Base-by-base conservation (phyloP, 495 filamentous ascomycete genomes). In the Penicillium goetzii region DNA sequence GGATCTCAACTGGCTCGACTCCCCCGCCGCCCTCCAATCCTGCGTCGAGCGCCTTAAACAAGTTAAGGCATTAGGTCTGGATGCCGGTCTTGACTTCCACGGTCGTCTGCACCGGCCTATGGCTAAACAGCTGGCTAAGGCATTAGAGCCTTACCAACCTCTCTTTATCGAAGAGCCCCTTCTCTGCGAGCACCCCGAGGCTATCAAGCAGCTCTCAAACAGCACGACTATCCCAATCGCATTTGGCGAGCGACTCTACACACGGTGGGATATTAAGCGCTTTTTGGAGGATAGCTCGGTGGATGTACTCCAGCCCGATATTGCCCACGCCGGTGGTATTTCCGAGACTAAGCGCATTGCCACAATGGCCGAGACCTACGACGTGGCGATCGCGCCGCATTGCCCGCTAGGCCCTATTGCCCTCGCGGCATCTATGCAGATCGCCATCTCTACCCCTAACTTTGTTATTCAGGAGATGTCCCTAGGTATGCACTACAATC, bases 401-500 rank as follows among this genome's bases (percentile, higher is more conserved):
- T 93, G 90, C 68, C 90, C 90, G 0, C 72, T 93, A 2, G 90
- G 90, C 0, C 90, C 90, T 0, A 89, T 93, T 60, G 89, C 90
- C 1, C 74, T 93, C 36, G 91, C 90, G 2, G 90, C 90, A 5
- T 89, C 83, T 52, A 76, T 92, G 52, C 90, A 92, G 67, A 80
- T 93, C 32, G 88, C 83, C n/a, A 74, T 89, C 19, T 76, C 78
- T 5, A 86, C 81, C 21, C 79, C 89, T 4, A 93, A 93, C 71
- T 92, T 92, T 74, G 86, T 83, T 23, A 93, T 93, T 55, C 90
- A 92, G 71, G 90, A 93, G 78, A 93, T 93, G 91, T 86, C 85
- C 34, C 67, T 91, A 52, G 90, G 89, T 1, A 93, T 93, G 66
- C 90, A 93, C 76, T 93, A 93, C 68, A 93, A 93, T 69, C 73